phyloP scores from a whole-genome alignment of 75 land plant species.

The Selaginella tamariscina region DNA sequence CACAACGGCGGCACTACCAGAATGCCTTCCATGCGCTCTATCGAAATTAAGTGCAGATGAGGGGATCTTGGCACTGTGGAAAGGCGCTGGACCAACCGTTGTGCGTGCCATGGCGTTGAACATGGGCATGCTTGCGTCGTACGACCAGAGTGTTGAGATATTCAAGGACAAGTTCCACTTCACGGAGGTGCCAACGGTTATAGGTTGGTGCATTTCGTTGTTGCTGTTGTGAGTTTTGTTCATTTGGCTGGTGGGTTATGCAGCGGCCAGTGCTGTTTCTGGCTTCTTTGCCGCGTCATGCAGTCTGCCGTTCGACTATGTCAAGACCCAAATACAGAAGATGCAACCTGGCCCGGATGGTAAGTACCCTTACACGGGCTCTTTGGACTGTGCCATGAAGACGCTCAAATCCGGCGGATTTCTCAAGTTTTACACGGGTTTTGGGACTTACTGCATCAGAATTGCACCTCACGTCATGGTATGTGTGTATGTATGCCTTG shows the following conservation, averaged over 20 bases:
- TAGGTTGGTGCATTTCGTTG: conserved; percentile 9
- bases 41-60: not conserved
- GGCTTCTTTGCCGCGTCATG: conserved; percentile 10
- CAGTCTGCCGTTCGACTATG: conserved; percentile 14
- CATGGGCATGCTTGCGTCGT: conserved; percentile 10
- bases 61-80: conserved; percentile 7
- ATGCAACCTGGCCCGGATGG: conserved; percentile 11
- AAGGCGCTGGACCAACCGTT: conserved; percentile 5
- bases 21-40: conserved; percentile 9
- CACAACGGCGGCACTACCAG: not conserved
- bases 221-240: no score
- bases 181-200: not conserved
- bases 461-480: conserved; percentile 10
- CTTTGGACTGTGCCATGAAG: conserved; percentile 11
- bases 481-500: no score
- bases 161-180: conserved; percentile 5
- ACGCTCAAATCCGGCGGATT: not conserved
- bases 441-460: conserved; percentile 6
- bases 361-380: not conserved
- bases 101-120: conserved; percentile 10
- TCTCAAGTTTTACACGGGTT: conserved; percentile 10
- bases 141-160: conserved; percentile 2
- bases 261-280: conserved; percentile 8
- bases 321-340: conserved; percentile 11
- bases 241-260: no score